Base-by-base conservation (phyloP, 2,329 filamentous ascomycete species). In the Trichoderma sp. region DNA sequence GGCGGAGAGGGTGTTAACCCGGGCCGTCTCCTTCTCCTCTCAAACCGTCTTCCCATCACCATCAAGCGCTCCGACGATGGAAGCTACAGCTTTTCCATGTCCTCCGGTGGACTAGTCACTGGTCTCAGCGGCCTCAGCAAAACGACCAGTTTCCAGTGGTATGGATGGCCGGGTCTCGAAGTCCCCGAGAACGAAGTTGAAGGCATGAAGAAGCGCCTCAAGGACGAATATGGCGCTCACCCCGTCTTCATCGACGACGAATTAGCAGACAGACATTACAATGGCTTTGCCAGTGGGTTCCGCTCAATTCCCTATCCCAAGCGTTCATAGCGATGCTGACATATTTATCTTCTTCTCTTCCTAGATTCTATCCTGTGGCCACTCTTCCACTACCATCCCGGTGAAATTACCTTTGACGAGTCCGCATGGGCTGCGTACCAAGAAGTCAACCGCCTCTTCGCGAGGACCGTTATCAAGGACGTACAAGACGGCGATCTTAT, bases 401-500 rank as follows among this genome's bases (percentile, higher is more conserved):
- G 95, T 80, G 95, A 98, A 86, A 98, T 98, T 77, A 97, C 94
- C 58, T 98, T 98, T 81, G 95, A 98, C 83, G 95, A 98, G 83
- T 92, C 91, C 55, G 93, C 94, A 4, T 99, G 96, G 96, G 88
- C 91, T 28, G 95, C 94, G 67, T 98, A 98, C 85, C 91, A 91
- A 78, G 93, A 97, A 79, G 95, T 97, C 75, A 99, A 98, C 83
- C 90, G 92, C 62, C 87, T 97, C 8, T 99, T 98, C 78, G 95
- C 96, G 72, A 91, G 95, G 83, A 91, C 92, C 15, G 92, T 99
- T 75, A 90, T 92, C 70, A 91, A 92, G 76, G 93, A 97, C 77
- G 93, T 98, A 12, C 89, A 95, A 80, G 95, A 98, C 80, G 95
- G 94, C 70, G 96, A 99, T 82, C 84, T 98, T 77, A 92, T 99